Percentiles rank a stretch among this genome's conserved stretches.
These are phyloP conservation scores for Beauveria asiatica DNA, from an alignment of 2,329 filamentous ascomycete species.

Conservation along the genomic window DNA sequence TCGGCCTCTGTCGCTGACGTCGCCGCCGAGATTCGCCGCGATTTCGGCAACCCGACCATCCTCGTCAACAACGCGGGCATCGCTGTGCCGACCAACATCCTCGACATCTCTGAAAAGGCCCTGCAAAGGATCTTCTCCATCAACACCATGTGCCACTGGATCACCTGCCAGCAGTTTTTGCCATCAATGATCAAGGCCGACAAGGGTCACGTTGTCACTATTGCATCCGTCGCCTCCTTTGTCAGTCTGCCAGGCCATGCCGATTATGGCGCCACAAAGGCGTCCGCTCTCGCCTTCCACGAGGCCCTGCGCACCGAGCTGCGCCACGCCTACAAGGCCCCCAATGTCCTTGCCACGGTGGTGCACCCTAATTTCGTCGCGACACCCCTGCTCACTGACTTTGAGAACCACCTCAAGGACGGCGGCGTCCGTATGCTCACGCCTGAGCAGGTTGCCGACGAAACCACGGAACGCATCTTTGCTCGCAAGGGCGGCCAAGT, in stretches of 20 bases:
- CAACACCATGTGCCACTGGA: conserved; percentile 57
- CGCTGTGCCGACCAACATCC: conserved; percentile 45
- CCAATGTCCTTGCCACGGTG: conserved; percentile 51
- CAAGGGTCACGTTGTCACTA: conserved; percentile 61
- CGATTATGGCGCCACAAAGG: conserved; percentile 56
- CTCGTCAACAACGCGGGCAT: conserved; percentile 62
- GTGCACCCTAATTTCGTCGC: conserved; percentile 39
- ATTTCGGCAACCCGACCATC: conserved; percentile 53
- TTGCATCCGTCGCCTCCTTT: conserved; percentile 55
- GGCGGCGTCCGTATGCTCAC: conserved; percentile 18
- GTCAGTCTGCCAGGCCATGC: conserved; percentile 48
- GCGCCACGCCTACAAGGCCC: conserved; percentile 46
- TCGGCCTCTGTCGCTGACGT: conserved; percentile 38
- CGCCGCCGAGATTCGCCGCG: conserved; percentile 39
- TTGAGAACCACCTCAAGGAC: conserved; percentile 15
- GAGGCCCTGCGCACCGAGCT: conserved; percentile 51
- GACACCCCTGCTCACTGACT: conserved; percentile 18
- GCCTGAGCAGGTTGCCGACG: conserved; percentile 26
- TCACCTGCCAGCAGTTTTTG: conserved; percentile 52
- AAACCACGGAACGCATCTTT: conserved; percentile 33
- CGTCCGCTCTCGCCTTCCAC: conserved; percentile 55
- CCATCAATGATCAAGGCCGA: conserved; percentile 51
- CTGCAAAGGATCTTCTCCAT: conserved; percentile 56
- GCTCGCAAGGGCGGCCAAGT: conserved; percentile 33
- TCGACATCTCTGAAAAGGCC: conserved; percentile 43